A percentile compares a stretch with the other conserved stretches of the same genome.
phyloP scores from a whole-genome alignment of 305 asterid genomes.

The Salvia sclarea region DNA sequence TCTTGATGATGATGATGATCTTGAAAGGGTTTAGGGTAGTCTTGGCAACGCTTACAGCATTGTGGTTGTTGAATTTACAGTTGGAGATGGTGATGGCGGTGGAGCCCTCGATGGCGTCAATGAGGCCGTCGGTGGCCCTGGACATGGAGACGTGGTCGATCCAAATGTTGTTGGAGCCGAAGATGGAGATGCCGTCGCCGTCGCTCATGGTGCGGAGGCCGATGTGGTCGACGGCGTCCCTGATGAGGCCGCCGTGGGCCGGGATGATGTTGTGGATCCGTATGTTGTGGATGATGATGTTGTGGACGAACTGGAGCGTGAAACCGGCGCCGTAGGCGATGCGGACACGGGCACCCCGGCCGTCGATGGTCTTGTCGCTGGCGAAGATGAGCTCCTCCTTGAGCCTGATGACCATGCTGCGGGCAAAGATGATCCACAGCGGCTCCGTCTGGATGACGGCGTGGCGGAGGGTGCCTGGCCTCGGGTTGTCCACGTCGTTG shows the following conservation, averaged over 20 bases:
- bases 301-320: constrained; percentile 56
- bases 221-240: constrained; percentile 51
- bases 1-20: not conserved
- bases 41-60: constrained; percentile 46
- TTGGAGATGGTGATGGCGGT: constrained; percentile 74
- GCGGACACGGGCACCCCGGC: constrained; percentile 65
- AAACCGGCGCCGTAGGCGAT: constrained; percentile 71
- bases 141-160: constrained; percentile 59
- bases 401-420: constrained; percentile 50
- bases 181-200: constrained; percentile 61
- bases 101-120: constrained; percentile 66
- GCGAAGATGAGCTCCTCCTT: constrained; percentile 58
- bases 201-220: constrained; percentile 64
- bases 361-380: constrained; percentile 75
- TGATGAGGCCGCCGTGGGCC: constrained; percentile 53
- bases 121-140: constrained; percentile 54
- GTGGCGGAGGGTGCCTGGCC: constrained; percentile 55
- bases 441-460: constrained; percentile 55
- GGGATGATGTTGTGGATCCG: constrained; percentile 53
- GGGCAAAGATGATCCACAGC: constrained; percentile 53
- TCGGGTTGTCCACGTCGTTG: constrained; percentile 37
- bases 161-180: constrained; percentile 58
- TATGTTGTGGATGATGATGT: constrained; percentile 58
- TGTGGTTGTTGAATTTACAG: constrained; percentile 74
- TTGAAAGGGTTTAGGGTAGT: not conserved